Percentiles rank a stretch among this genome's conserved stretches.
phyloP scores from a whole-genome alignment of 306 rosid species.

The Fagus sylvatica region DNA sequence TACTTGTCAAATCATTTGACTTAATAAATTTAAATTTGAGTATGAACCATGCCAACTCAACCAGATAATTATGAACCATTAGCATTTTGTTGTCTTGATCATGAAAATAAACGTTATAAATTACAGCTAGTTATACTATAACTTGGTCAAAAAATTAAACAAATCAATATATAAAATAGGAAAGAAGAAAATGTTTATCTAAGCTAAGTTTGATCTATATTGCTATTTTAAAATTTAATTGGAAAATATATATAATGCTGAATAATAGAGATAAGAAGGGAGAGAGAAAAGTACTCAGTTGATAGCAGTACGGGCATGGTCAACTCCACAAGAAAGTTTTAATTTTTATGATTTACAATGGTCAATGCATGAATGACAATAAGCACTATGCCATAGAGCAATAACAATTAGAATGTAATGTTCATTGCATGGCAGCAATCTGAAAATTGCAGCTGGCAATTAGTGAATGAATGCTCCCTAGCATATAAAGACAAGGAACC shows the following conservation, averaged over 20 bases:
- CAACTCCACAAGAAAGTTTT: background rate
- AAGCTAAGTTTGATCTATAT: background rate
- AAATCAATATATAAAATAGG: background rate
- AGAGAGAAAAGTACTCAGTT: background rate
- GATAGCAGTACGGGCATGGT: background rate
- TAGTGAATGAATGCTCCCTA: conserved; percentile 21
- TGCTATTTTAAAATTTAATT: background rate
- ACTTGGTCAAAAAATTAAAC: background rate
- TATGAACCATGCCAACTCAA: background rate
- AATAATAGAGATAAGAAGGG: background rate
- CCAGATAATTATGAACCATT: conserved; percentile 11
- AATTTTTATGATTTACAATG: background rate
- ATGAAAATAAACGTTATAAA: conserved; percentile 3
- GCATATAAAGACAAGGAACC: conserved; percentile 31
- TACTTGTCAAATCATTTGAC: background rate
- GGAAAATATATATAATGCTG: background rate
- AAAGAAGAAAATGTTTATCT: background rate
- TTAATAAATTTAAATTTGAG: background rate
- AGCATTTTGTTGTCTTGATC: background rate
- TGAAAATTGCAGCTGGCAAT: conserved; percentile 16
- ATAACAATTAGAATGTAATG: background rate
- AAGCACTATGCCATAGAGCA: background rate
- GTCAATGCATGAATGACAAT: background rate
- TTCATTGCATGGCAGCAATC: background rate
- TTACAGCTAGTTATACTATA: background rate